phyloP scores from a whole-genome alignment of 2,329 filamentous ascomycete species.

The Blastomyces silverae region DNA sequence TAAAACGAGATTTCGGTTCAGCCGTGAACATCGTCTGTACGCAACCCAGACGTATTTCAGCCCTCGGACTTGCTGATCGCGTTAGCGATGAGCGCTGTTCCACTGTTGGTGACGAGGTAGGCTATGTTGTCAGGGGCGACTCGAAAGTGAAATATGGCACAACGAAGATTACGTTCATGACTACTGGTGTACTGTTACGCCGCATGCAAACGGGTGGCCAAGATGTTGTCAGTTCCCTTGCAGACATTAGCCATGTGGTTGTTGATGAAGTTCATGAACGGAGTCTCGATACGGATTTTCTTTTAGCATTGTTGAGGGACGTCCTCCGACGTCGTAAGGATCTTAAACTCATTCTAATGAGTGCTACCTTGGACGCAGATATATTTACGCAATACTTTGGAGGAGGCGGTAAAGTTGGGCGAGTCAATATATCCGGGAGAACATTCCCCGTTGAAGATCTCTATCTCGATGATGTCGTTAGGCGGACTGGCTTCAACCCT shows the following conservation, averaged over 20 bases:
- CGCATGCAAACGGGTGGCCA: constrained; percentile 84
- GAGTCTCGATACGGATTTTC: constrained; percentile 88
- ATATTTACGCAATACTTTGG: constrained; percentile 82
- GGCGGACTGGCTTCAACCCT: constrained; percentile 64
- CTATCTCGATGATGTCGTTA: constrained; percentile 81
- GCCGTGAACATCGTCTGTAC: constrained; percentile 90
- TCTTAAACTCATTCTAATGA: constrained; percentile 90
- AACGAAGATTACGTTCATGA: constrained; percentile 92
- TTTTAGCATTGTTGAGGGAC: constrained; percentile 79
- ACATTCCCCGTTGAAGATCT: constrained; percentile 86
- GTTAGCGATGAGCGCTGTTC: constrained; percentile 87
- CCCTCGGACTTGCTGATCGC: constrained; percentile 84
- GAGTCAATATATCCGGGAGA: constrained; percentile 78
- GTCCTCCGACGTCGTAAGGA: constrained; percentile 68
- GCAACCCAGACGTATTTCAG: constrained; percentile 89
- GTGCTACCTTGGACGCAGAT: constrained; percentile 82
- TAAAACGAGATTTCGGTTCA: constrained; percentile 64
- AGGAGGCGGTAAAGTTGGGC: constrained; percentile 61
- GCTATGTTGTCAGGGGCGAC: constrained; percentile 87
- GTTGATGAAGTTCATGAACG: constrained; percentile 97
- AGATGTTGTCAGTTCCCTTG: constrained; percentile 72
- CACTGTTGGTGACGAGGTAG: constrained; percentile 76
- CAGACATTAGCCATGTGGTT: constrained; percentile 87
- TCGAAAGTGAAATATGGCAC: constrained; percentile 62
- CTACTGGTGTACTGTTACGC: constrained; percentile 83